These are phyloP conservation scores for Xylaria digitata DNA, from an alignment of 2,329 filamentous ascomycete species.

Conservation along the genomic window DNA sequence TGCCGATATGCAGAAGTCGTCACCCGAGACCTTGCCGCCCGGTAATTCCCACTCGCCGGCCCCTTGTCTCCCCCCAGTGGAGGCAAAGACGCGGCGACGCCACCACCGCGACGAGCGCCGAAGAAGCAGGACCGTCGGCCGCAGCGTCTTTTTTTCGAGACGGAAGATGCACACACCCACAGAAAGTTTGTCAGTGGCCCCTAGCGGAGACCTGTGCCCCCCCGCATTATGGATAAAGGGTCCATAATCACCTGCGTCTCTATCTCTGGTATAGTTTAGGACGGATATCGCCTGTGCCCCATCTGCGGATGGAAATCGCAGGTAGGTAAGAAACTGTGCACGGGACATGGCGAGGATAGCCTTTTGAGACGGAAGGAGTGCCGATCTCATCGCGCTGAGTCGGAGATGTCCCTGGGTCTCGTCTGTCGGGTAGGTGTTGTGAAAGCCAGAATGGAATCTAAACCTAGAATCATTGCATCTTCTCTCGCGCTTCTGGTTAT, in stretches of 20 bases:
- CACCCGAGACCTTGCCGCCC: conserved; percentile 44
- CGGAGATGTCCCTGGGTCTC: conserved; percentile 17
- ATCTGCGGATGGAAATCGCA: conserved; percentile 24
- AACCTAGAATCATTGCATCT: background rate
- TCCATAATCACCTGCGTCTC: background rate
- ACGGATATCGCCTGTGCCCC: background rate
- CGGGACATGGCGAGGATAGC: conserved; percentile 49
- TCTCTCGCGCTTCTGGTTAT: background rate
- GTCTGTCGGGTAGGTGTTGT: background rate
- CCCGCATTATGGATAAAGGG: background rate
- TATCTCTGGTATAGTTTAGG: background rate
- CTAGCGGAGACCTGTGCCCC: background rate
- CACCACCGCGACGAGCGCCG: conserved; percentile 35
- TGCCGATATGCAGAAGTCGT: conserved; percentile 48
- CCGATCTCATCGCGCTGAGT: conserved; percentile 31
- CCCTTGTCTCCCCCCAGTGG: background rate
- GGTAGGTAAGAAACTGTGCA: conserved; percentile 43
- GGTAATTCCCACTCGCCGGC: conserved; percentile 45
- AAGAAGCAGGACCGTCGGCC: conserved; percentile 46
- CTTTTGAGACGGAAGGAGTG: conserved; percentile 45
- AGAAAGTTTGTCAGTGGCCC: conserved; percentile 37
- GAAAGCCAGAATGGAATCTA: background rate
- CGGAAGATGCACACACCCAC: conserved; percentile 48
- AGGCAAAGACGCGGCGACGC: conserved; percentile 14
- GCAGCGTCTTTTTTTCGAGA: conserved; percentile 42